A percentile compares a stretch with the other conserved stretches of the same genome.
Evolutionary conservation across 345 rosid genomes (phyloP).

Genomic region (Salix koriyanagi): DNA sequence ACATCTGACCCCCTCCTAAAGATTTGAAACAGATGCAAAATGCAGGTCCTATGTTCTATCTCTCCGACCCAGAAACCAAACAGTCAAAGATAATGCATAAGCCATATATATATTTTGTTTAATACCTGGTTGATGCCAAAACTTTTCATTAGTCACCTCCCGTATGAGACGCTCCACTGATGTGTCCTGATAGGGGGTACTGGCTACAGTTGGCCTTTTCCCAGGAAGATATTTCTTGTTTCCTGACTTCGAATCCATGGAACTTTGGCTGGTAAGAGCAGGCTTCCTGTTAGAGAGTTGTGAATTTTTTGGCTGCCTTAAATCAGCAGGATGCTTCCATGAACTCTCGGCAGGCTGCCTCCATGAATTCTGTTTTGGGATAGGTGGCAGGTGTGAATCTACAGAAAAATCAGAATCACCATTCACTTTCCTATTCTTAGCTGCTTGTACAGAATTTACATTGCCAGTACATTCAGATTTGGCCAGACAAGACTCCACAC

Average conservation of each 20-base stretch:
- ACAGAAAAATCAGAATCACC: constrained; percentile 51
- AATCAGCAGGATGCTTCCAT: constrained; percentile 61
- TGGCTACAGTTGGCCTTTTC: constrained; percentile 48
- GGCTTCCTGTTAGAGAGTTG: constrained; percentile 57
- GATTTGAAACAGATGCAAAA: not conserved
- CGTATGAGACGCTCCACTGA: constrained; percentile 99
- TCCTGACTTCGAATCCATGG: constrained; percentile 61
- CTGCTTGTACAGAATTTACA: constrained; percentile 38
- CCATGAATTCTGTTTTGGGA: constrained; percentile 78
- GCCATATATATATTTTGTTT: not conserved
- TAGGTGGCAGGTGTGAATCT: constrained; percentile 45
- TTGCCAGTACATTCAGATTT: constrained; percentile 71
- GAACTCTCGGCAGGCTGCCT: constrained; percentile 41
- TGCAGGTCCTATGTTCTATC: not conserved
- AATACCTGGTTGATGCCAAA: constrained; percentile 88
- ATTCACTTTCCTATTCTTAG: constrained; percentile 57
- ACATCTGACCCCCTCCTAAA: not conserved
- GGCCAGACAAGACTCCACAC: constrained; percentile 46
- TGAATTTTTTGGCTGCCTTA: constrained; percentile 48
- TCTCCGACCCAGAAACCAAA: not conserved
- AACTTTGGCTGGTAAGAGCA: constrained; percentile 45
- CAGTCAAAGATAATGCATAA: not conserved
- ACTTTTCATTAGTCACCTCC: constrained; percentile 89
- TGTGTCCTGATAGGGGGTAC: constrained; percentile 71
- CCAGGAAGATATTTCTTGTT: constrained; percentile 61